Evolutionary conservation across 2,329 filamentous ascomycete species (phyloP).

Genomic region (Fusarium sp.): DNA sequence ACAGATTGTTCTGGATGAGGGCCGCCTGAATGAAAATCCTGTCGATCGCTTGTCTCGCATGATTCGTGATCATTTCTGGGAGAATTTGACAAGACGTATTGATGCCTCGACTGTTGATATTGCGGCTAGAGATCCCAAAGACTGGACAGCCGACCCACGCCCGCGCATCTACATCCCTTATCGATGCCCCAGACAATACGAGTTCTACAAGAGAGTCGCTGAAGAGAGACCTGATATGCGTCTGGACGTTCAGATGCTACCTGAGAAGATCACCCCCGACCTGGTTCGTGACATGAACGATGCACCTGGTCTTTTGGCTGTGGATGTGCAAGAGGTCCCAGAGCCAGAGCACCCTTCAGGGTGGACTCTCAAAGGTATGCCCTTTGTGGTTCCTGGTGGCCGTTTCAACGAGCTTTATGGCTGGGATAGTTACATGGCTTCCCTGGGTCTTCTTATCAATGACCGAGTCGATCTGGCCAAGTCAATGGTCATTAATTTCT

Average conservation of each 20-base stretch:
- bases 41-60: slow-evolving; percentile 87
- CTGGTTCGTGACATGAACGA: slow-evolving; percentile 85
- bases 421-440: slow-evolving; percentile 99
- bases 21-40: slow-evolving; percentile 92
- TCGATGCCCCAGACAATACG: slow-evolving; percentile 86
- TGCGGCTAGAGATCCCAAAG: slow-evolving; percentile 91
- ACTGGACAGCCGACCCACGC: slow-evolving; percentile 90
- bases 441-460: slow-evolving; percentile 86
- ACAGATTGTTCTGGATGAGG: slow-evolving; percentile 91
- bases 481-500: slow-evolving; percentile 95
- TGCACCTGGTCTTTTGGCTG: slow-evolving; percentile 88
- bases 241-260: slow-evolving; percentile 85
- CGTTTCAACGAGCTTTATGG: slow-evolving; percentile 98
- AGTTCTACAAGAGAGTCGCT: slow-evolving; percentile 88
- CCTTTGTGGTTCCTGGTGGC: slow-evolving; percentile 97
- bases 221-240: slow-evolving; percentile 83
- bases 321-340: slow-evolving; percentile 84
- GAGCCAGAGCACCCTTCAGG: slow-evolving; percentile 72
- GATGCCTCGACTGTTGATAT: slow-evolving; percentile 89
- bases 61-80: slow-evolving; percentile 93
- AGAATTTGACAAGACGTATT: slow-evolving; percentile 87
- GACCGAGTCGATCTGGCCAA: slow-evolving; percentile 89
- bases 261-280: slow-evolving; percentile 81
- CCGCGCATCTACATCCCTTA: slow-evolving; percentile 91
- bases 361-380: slow-evolving; percentile 80